Conservation (phyloP, 768 basidiomycete species). For the Tulasnella sp. region DNA sequence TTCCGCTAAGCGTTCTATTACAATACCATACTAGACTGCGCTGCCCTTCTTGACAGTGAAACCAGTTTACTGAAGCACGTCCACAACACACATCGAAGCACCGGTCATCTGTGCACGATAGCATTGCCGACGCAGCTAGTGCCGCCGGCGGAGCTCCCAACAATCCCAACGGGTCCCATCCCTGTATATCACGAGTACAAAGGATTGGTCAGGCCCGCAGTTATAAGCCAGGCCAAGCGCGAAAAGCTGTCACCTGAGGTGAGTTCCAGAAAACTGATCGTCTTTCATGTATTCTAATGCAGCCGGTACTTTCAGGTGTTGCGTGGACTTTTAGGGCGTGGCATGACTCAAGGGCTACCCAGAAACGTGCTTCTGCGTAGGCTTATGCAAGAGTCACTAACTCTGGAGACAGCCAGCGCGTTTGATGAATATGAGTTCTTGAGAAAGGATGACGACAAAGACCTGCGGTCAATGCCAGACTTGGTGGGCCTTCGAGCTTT, state of each 20-base stretch:
- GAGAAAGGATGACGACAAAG: not conserved
- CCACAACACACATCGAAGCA: not conserved
- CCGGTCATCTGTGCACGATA: not conserved
- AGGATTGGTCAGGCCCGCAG: not conserved
- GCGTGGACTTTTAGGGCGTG: not conserved
- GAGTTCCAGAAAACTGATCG: not conserved
- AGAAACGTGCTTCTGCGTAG: not conserved
- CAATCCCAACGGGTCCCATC: not conserved
- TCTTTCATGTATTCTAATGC: too few relatives aligned
- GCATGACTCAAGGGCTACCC: not conserved
- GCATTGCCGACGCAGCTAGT: not conserved
- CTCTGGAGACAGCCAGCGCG: not conserved
- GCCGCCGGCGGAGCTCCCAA: not conserved
- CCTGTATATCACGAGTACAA: not conserved
- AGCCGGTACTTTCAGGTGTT: not conserved
- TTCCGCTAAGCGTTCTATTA: not conserved
- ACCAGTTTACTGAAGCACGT: not conserved
- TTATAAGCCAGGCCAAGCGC: not conserved
- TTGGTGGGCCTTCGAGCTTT: not conserved
- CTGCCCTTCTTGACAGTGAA: not conserved
- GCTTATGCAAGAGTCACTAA: not conserved
- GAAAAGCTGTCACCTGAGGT: not conserved
- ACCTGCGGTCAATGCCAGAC: not conserved
- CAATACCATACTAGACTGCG: not conserved
- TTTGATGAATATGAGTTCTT: conserved; percentile 2